Base-by-base conservation (phyloP, 2,329 filamentous ascomycete species). In the Venturia aucupariae region DNA sequence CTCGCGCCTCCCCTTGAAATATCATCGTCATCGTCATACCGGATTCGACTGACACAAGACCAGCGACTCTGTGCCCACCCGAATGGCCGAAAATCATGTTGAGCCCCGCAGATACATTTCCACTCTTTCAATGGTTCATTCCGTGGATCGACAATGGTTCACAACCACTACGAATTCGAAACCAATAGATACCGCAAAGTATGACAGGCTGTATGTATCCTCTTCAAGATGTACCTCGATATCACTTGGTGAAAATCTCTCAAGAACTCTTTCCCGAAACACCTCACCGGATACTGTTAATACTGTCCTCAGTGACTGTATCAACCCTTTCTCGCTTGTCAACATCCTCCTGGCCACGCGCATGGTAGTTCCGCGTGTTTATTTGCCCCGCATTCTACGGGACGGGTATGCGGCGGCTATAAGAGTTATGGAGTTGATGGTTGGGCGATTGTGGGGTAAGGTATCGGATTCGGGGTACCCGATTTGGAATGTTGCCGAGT, bases 371-470 rank as follows among this genome's bases (percentile, higher is more conserved):
- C 6, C 19, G 27, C 13, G 22, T 6, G 30, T n/a, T 2, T 4
- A 1, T 19, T 27, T 54, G 48, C 48, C 48, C 48, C 48, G 48
- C 48, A 54, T 24, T 22, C 48, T 27, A 54, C 11, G 22, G 51
- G 11, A 57, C 51, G 51, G 51, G 35, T 57, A 35, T 57, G 27
- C 30, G 15, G 51, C 51, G 51, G 51, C 30, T 57, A 17, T 54
- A 19, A 30, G 48, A 35, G n/a, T n/a, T 57, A 24, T 57, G 51
- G 51, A 35, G 51, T 57, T 2, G 7, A 8, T 7, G 6, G 27
- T 19, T 57, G 51, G n/a, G n/a, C n/a, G n/a, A n/a, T 27, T 57
- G 51, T 35, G 51, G 27, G 51, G 51, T 35, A 57, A 51, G 46
- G 3, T 17, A 7, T 38, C 35, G 42, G 17, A 17, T 10, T 35